Evolutionary conservation across 495 filamentous ascomycete species (phyloP), one percentile per base, ranked within the genome.

Genomic region (Penicillium salamii): DNA sequence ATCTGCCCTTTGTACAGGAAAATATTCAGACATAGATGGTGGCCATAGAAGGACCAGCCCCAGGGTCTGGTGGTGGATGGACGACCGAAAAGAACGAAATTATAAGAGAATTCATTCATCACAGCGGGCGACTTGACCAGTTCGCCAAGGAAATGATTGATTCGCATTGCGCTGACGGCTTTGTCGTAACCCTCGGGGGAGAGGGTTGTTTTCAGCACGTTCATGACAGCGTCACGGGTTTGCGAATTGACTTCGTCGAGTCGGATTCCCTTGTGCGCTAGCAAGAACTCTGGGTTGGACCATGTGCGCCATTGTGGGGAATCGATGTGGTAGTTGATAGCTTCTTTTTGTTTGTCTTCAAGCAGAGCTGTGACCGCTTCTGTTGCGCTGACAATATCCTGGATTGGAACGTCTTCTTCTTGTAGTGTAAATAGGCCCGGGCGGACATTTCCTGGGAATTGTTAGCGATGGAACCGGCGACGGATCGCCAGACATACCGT

Each of bases 111-210:
- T 60, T 87, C 79, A 69, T 89, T 89, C 73, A 87, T 82, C 24
- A 91, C 78, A 13, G 63, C 61, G 1, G 77, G 74, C 5, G 80
- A 77, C 24, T 76, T 57, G 23, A 84, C 80, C 7, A 91, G 72
- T 38, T 86, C 77, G 49, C 87, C 87, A 3, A 91, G 78, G 73
- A 89, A 91, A 53, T 83, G 81, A 69, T 91, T 91, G 64, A 86
- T 87, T 59, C 82, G 80, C 82, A 88, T 88, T 5, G 84, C 84
- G 14, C 62, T 75, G 29, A 82, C 58, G 47, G 85, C 85, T 54
- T 90, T 90, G 23, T 74, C 69, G 68, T 89, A 91, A 32, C 87
- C 87, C 53, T 84, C 80, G 0, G 78, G 71, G 0, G 84, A 89
- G 7, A 88, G 72, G 0, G 82, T 81, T 0, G 70, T 53, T 40